phyloP scores from a whole-genome alignment of 371 early-diverging fungal genomes.

The Mucor ambiguus region DNA sequence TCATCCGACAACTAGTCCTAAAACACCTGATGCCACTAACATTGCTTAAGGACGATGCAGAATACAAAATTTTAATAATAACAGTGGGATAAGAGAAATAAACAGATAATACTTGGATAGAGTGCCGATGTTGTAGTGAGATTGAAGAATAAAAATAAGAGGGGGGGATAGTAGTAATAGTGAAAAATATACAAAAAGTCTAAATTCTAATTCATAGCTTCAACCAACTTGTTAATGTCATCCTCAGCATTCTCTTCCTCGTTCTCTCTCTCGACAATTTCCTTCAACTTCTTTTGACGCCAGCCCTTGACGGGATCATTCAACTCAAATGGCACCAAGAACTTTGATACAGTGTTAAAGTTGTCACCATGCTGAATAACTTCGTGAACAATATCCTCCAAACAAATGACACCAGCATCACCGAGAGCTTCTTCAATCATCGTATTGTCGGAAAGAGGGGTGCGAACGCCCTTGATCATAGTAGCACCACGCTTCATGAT shows the following conservation, averaged over 20 bases:
- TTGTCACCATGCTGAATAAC: conserved; percentile 95
- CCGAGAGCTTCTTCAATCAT: conserved; percentile 96
- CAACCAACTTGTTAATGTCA: conserved; percentile 94
- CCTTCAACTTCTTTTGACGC: conserved; percentile 91
- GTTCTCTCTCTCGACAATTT: conserved; percentile 93
- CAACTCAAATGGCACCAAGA: conserved; percentile 98
- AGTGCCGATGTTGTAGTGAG: background rate
- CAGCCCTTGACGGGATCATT: conserved; percentile 97
- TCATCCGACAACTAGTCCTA: no score
- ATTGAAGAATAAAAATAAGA: background rate
- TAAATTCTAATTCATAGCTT: conserved; percentile 90
- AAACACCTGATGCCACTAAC: no score
- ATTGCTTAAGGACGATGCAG: no score
- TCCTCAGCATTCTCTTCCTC: conserved; percentile 94
- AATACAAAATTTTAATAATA: no score
- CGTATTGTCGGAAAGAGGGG: conserved; percentile 95
- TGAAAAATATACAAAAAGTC: conserved; percentile 1
- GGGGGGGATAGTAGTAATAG: background rate
- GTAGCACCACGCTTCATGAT: conserved; percentile 99
- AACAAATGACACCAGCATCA: conserved; percentile 92
- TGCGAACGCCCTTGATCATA: conserved; percentile 91
- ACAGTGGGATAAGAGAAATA: background rate
- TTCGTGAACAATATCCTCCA: conserved; percentile 99
- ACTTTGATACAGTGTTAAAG: conserved; percentile 81
- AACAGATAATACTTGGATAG: background rate